Evolutionary conservation across 2,329 filamentous ascomycete genomes (phyloP), one percentile per base, ranked within the genome.

Genomic region (Ophiostoma perfectum): DNA sequence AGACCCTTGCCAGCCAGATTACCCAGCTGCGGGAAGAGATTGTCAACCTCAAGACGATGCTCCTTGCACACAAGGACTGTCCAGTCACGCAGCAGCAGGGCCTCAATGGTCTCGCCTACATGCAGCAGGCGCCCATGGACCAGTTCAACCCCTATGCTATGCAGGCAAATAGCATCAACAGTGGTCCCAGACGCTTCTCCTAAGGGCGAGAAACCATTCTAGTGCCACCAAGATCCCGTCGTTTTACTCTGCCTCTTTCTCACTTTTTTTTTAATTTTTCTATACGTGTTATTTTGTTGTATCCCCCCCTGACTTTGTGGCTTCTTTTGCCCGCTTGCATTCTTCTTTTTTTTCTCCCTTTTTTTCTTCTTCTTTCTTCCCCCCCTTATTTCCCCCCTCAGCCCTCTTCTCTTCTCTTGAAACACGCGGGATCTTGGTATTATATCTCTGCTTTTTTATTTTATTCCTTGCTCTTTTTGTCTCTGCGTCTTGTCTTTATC

Each of bases 1-100:
- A 99, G 75, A 88, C 88, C 1, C 83, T 99, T 45, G 91, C 89
- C 18, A 84, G 88, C 3, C 94, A 95, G 71, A 93, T 98, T 69
- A 90, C 90, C 1, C 88, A 91, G 73, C 81, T 98, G 5, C 86
- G 93, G 41, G 94, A 98, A 76, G 95, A 99, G 76, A 91, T 98
- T 70, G 92, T 98, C 64, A 96, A 94, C 72, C 84, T 99, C 58
- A 98, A 97, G 82, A 97, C 93, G 0, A 82, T 98, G 0, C 83
- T 99, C 2, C 83, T 98, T 36, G 93, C 93, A 0, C 95, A 99
- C 79, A 98, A 98, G 77, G 94, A 98, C 77, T 98, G 95, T 73
- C 92, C 94, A 0, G 90, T 98, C 7, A 93, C 93, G 3, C 91
- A 96, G 76, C 89, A 92, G 63, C 93, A 97, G 78, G 90, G 90